Base-by-base conservation (phyloP, 169 alveolate genomes). In the Plasmodium blacklocki region DNA sequence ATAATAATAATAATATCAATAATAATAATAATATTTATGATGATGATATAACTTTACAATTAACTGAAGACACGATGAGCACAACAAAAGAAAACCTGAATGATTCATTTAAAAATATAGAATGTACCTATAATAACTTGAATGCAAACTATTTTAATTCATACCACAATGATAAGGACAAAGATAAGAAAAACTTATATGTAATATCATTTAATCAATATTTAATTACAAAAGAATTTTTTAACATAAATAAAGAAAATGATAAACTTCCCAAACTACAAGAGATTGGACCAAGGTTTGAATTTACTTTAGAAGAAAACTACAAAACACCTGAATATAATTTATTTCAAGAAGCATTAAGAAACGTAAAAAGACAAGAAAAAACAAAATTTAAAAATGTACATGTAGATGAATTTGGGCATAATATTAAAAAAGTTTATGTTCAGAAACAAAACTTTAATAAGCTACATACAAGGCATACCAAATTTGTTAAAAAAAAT, bases 281-380 rank as follows among this genome's bases (percentile, higher is more conserved):
- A 19, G 89, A 76, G 29, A 39, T 76, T 2, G 89, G 89, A 14
- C 89, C 89, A 0, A 71, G 89, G 6, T 76, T 76, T 70, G 67
- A 62, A 26, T 76, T 76, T 2, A 59, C 50, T 2, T 1, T 76
- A 15, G 76, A 76, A 14, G 76, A 76, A 14, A 49, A 63, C 11
- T 26, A 23, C 52, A 52, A 76, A 43, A 58, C n/a, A 49, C 76
- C 89, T 12, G 54, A 64, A 12, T 76, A 63, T 56, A 32, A 45
- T 43, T 68, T 76, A 49, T 76, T 76, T 45, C 78, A 76, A 49
- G 89, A 76, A 58, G 76, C 89, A n/a, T 63, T 70, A 26, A 63
- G 66, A 50, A 76, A 64, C 1, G 32, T n/a, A 1, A 50, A 76
- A n/a, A 43, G 26, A 62, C 43, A 43, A 32, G 47, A 49, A 2